Evolutionary conservation across 2,329 filamentous ascomycete species (phyloP).

Genomic region (Chrysoporthe cubensis): DNA sequence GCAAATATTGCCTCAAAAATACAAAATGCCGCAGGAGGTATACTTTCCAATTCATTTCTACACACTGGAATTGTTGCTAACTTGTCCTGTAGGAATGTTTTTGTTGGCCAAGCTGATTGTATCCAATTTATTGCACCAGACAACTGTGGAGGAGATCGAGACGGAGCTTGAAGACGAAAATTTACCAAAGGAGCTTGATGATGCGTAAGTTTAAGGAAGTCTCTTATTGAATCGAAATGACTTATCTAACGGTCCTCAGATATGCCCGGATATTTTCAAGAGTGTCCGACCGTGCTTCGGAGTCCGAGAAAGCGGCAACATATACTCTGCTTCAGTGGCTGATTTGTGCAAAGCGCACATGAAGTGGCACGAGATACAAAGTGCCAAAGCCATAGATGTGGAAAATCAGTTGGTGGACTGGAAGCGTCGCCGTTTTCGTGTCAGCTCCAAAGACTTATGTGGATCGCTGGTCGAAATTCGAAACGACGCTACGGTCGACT

Average conservation of each 20-base stretch:
- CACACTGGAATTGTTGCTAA: not conserved
- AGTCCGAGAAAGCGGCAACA: constrained; percentile 37
- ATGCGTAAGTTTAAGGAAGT: not conserved
- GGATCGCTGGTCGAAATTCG: constrained; percentile 41
- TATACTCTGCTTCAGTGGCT: constrained; percentile 43
- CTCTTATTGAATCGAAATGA: not conserved
- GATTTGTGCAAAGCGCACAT: constrained; percentile 42
- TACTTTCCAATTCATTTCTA: not conserved
- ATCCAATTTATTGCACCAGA: constrained; percentile 4
- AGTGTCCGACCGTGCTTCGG: constrained; percentile 25
- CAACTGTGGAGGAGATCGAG: constrained; percentile 16
- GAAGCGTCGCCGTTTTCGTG: constrained; percentile 34
- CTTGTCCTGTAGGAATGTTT: not conserved
- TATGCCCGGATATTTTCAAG: constrained; percentile 8
- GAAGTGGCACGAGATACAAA: constrained; percentile 48
- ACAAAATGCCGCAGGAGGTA: constrained; percentile 7
- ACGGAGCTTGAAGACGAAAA: constrained; percentile 11
- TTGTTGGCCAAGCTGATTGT: constrained; percentile 10
- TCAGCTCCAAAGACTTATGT: constrained; percentile 39
- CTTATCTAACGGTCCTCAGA: not conserved
- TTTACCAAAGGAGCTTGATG: constrained; percentile 9
- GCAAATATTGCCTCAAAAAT: constrained; percentile 4
- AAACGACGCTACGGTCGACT: constrained; percentile 36
- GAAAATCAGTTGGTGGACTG: constrained; percentile 36
- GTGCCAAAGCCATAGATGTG: constrained; percentile 40